phyloP scores from a whole-genome alignment of 2,329 filamentous ascomycete genomes.

The Colletotrichum sp. region DNA sequence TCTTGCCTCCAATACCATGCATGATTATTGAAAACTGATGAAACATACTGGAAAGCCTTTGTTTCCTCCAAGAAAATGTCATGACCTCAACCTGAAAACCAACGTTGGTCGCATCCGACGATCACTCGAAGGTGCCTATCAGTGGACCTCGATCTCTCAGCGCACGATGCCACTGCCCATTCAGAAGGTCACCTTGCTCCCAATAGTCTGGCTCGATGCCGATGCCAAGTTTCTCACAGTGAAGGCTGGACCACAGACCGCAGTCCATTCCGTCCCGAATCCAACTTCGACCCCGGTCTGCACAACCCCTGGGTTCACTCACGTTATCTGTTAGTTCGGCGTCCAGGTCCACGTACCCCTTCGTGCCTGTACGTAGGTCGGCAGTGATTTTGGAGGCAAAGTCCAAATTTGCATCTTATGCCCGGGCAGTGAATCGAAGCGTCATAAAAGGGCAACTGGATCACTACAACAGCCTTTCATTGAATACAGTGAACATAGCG shows the following conservation, averaged over 20 bases:
- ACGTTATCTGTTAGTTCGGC: neutral
- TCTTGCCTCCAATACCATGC: neutral
- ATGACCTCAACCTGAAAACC: neutral
- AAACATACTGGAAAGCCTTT: rapidly evolving
- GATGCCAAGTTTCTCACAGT: neutral
- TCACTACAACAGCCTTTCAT: neutral
- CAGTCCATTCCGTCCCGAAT: neutral
- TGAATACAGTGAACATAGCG: neutral
- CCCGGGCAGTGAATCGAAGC: neutral
- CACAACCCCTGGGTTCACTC: neutral
- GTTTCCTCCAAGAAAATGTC: rapidly evolving
- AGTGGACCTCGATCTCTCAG: neutral
- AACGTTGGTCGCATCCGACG: neutral
- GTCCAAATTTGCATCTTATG: neutral
- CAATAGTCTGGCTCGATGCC: neutral
- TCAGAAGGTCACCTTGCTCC: neutral
- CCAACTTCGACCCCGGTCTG: neutral
- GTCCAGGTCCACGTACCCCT: neutral
- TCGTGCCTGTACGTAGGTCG: neutral
- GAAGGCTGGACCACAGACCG: neutral
- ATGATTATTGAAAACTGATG: rapidly evolving
- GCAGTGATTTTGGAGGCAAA: rapidly evolving
- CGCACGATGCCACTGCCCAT: neutral
- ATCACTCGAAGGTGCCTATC: neutral
- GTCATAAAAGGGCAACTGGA: neutral